A percentile compares a stretch with the other conserved stretches of the same genome.
Conservation (phyloP, 306 rosid species). For the Vigna angularis region DNA sequence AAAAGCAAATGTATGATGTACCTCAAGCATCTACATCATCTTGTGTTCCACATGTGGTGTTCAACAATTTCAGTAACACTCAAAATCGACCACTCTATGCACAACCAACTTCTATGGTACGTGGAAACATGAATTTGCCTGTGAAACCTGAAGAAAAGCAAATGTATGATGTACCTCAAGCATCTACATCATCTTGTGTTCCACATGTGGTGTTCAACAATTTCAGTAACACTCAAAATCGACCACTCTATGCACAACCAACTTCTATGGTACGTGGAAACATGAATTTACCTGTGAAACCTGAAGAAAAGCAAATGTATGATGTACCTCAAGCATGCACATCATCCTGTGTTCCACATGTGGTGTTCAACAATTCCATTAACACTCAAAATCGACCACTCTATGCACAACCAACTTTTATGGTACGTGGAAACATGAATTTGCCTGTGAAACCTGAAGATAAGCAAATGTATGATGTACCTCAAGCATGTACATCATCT, state of each 20-base stretch:
- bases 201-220: not conserved
- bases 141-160: too few relatives aligned
- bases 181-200: conserved; percentile 16
- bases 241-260: conserved; percentile 42
- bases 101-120: conserved; percentile 37
- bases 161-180: not conserved
- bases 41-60: not conserved
- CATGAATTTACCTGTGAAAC: too few relatives aligned
- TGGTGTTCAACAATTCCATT: too few relatives aligned
- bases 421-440: too few relatives aligned
- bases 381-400: too few relatives aligned
- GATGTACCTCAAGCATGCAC: too few relatives aligned
- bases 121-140: not conserved
- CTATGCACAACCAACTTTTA: too few relatives aligned
- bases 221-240: conserved; percentile 2
- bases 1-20: not conserved
- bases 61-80: conserved; percentile 12
- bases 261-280: conserved; percentile 23
- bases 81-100: conserved; percentile 32
- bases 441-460: too few relatives aligned
- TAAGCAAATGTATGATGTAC: too few relatives aligned
- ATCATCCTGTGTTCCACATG: too few relatives aligned
- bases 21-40: conserved; percentile 21
- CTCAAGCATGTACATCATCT: too few relatives aligned
- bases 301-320: too few relatives aligned